phyloP scores from a whole-genome alignment of 2,329 filamentous ascomycete genomes.

The Stemphylium lycopersici region DNA sequence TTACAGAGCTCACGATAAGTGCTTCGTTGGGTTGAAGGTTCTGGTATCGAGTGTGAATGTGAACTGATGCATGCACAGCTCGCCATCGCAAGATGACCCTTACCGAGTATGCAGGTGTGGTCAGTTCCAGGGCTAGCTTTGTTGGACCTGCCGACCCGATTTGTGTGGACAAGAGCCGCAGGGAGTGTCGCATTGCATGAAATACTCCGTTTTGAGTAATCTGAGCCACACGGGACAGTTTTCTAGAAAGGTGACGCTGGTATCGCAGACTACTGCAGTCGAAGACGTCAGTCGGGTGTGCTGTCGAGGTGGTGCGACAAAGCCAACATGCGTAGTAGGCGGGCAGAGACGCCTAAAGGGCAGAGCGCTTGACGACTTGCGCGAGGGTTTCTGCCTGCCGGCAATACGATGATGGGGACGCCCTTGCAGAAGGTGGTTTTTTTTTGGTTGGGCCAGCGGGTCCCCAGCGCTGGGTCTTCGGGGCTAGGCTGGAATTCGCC shows the following conservation, averaged over 20 bases:
- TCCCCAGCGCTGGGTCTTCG: slow-evolving; percentile 7
- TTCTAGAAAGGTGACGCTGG: slow-evolving; percentile 39
- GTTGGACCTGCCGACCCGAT: slow-evolving; percentile 7
- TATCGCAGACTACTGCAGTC: slow-evolving; percentile 32
- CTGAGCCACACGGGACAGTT: slow-evolving; percentile 31
- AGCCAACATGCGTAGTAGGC: background rate
- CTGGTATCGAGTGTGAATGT: too few species aligned
- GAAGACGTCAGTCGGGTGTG: slow-evolving; percentile 28
- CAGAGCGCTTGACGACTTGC: background rate
- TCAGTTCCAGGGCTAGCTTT: slow-evolving; percentile 5
- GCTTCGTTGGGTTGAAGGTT: too few species aligned
- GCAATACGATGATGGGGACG: background rate
- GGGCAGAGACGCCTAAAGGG: background rate
- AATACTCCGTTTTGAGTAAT: slow-evolving; percentile 15
- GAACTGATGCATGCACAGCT: slow-evolving; percentile 25
- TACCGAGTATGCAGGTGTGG: slow-evolving; percentile 9
- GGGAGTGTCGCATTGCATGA: slow-evolving; percentile 45
- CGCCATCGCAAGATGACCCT: slow-evolving; percentile 20
- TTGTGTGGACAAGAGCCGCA: slow-evolving; percentile 11
- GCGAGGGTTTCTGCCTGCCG: background rate
- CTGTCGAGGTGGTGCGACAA: slow-evolving; percentile 34
- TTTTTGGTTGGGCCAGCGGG: slow-evolving; percentile 11
- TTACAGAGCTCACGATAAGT: slow-evolving; percentile 12
- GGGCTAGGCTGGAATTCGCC: slow-evolving; percentile 19
- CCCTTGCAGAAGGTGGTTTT: slow-evolving; percentile 13